These are phyloP conservation scores for Trichosporon sp. DNA, from an alignment of 1,284 basidiomycete genomes.

Conservation along the genomic window DNA sequence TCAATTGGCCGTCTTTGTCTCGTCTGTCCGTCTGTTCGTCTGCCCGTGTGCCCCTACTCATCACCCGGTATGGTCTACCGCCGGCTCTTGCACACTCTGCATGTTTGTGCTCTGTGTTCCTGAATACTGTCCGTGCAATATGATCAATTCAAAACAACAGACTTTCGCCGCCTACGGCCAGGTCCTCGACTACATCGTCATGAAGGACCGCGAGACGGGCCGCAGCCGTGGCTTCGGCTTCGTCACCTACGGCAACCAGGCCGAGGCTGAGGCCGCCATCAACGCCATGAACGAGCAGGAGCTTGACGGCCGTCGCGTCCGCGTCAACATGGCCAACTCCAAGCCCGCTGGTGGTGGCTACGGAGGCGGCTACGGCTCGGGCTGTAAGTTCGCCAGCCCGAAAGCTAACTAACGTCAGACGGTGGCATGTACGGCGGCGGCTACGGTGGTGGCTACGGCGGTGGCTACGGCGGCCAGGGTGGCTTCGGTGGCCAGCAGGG, in stretches of 20 bases:
- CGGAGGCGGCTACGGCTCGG: constrained; percentile 46
- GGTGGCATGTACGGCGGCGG: constrained; percentile 36
- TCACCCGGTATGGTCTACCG: neutral
- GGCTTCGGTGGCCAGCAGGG: constrained; percentile 46
- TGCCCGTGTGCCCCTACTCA: constrained; percentile 16
- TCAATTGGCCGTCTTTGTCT: neutral
- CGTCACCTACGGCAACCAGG: constrained; percentile 65
- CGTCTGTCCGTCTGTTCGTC: constrained; percentile 6
- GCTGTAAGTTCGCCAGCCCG: constrained; percentile 28
- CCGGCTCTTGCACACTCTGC: constrained; percentile 14
- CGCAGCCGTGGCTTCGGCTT: constrained; percentile 96
- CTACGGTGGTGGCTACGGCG: constrained; percentile 37
- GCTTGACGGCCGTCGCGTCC: constrained; percentile 84
- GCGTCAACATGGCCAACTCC: constrained; percentile 89
- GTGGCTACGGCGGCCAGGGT: constrained; percentile 28
- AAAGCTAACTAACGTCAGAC: constrained; percentile 16
- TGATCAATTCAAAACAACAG: constrained; percentile 26
- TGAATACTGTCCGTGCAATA: constrained; percentile 7
- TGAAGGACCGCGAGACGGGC: constrained; percentile 95
- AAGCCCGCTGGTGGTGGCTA: constrained; percentile 58
- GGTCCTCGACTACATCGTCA: constrained; percentile 68
- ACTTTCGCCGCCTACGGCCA: constrained; percentile 47
- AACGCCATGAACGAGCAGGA: constrained; percentile 78
- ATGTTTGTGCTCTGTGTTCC: constrained; percentile 6
- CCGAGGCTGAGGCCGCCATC: constrained; percentile 79